These are phyloP conservation scores for Dactylis glomerata DNA, from an alignment of 176 grass and related monocot genomes.

Conservation along the genomic window DNA sequence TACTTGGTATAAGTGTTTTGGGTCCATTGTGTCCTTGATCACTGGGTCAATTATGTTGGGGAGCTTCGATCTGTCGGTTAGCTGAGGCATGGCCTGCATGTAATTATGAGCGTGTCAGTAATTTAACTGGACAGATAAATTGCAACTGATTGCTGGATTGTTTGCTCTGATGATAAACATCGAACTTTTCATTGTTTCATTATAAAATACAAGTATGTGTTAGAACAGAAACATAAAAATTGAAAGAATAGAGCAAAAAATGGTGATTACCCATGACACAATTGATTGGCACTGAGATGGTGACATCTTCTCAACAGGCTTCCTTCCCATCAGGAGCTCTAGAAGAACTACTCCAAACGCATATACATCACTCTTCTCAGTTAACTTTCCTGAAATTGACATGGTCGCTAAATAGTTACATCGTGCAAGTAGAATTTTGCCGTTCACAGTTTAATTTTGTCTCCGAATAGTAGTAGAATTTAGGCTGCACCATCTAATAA, in stretches of 20 bases:
- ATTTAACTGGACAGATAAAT: neutral
- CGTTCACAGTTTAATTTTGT: neutral
- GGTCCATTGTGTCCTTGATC: constrained; percentile 89
- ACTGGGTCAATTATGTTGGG: constrained; percentile 93
- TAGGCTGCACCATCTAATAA: constrained; percentile 66
- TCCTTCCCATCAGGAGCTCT: constrained; percentile 90
- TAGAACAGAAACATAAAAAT: neutral
- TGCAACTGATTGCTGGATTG: neutral
- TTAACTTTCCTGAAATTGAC: constrained; percentile 74
- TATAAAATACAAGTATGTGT: neutral
- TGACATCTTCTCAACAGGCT: constrained; percentile 86
- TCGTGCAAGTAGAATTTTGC: constrained; percentile 16
- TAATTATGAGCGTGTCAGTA: constrained; percentile 23
- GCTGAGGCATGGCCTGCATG: constrained; percentile 87
- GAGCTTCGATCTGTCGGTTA: constrained; percentile 90
- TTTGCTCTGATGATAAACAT: neutral
- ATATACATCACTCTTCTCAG: constrained; percentile 97
- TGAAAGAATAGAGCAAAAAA: neutral
- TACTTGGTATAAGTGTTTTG: constrained; percentile 96
- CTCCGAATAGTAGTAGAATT: neutral
- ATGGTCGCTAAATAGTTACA: constrained; percentile 7
- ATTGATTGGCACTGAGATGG: constrained; percentile 81
- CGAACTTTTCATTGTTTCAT: neutral
- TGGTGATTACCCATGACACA: constrained; percentile 78
- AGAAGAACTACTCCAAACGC: constrained; percentile 93